phyloP scores from a whole-genome alignment of 1,139 yeast species.

The Sugiyamaella neomexicana region DNA sequence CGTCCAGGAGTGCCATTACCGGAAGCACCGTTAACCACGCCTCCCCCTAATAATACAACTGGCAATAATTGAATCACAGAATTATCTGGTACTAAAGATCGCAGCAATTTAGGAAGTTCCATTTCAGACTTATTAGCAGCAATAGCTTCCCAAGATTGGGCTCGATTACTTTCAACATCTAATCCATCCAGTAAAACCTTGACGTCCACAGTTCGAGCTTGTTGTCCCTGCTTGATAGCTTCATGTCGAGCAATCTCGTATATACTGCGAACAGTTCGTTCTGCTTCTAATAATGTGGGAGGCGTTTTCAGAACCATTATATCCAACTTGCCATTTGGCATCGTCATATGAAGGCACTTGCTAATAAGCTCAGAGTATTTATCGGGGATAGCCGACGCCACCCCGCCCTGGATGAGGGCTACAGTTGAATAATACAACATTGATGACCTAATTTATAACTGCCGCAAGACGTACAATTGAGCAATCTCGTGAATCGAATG shows the following conservation, averaged over 20 bases:
- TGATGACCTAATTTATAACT: not conserved
- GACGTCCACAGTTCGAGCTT: constrained; percentile 30
- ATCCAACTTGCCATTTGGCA: constrained; percentile 39
- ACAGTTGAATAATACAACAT: constrained; percentile 36
- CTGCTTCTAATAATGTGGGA: constrained; percentile 33
- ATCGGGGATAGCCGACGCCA: constrained; percentile 24
- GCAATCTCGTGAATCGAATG: too few relatives aligned
- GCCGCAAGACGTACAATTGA: too few relatives aligned
- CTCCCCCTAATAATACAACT: constrained; percentile 30
- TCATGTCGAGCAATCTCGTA: constrained; percentile 33
- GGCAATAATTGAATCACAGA: constrained; percentile 33
- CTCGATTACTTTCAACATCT: constrained; percentile 33
- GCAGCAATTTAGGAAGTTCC: constrained; percentile 28
- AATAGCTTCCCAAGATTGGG: constrained; percentile 40
- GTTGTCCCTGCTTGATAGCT: constrained; percentile 21
- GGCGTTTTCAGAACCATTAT: constrained; percentile 39
- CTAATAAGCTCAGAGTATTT: constrained; percentile 31
- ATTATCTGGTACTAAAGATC: constrained; percentile 32
- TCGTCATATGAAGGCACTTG: constrained; percentile 35
- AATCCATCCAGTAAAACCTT: constrained; percentile 42
- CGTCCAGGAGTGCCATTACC: constrained; percentile 10
- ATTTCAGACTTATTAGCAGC: constrained; percentile 35
- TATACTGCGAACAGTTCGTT: constrained; percentile 34
- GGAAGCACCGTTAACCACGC: constrained; percentile 9
- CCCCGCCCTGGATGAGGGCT: constrained; percentile 31